Base-by-base conservation (phyloP, 2,329 filamentous ascomycete species). In the Xylariales sp. region DNA sequence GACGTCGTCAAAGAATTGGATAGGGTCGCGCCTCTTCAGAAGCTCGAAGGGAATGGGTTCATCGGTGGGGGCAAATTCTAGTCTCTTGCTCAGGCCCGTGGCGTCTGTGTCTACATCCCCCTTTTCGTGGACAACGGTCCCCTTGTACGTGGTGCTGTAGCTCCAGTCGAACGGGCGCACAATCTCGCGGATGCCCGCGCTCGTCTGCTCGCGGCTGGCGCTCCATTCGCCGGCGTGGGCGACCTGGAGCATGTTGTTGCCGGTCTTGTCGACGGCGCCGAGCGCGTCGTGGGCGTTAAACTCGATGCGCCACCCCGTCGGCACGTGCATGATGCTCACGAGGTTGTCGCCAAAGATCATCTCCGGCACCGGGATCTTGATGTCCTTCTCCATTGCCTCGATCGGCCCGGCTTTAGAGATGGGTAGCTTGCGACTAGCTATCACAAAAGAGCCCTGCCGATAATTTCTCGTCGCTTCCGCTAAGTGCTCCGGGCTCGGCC, bases 261-360 rank as follows among this genome's bases (percentile, higher is more conserved):
- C 94, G 4, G 94, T 97, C 86, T 98, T 99, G 83, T 97, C 95
- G 56, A 99, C 96, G 67, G 86, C 85, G 80, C 97, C 93, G 71
- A 99, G 86, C 30, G 95, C 96, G 78, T 95, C 93, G 74, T 90
- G 92, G 28, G 96, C 92, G 78, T 91, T 91, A 84, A 98, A 99
- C 61, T 86, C 82, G 70, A 98, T 84, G 52, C 84, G 83, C 93
- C 94, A 99, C 52, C 89, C 88, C n/a, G 87, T 89, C 23, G 87
- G 85, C n/a, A 82, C 69, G 81, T 98, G 93, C 61, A 89, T 84
- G 68, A 99, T 86, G 6, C 88, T 83, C 48, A 97, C 90, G 65
- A 91, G 83, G 80, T 99, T 99, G 83, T 99, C 94, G 69, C 96
- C 96, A 78, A 99, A 99, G 72, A 99, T 99, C 96, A 99, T 99